A percentile compares a stretch with the other conserved stretches of the same genome.
These are phyloP conservation scores for Cornus kousa DNA, from an alignment of 148 eudicot species.

Conservation along the genomic window DNA sequence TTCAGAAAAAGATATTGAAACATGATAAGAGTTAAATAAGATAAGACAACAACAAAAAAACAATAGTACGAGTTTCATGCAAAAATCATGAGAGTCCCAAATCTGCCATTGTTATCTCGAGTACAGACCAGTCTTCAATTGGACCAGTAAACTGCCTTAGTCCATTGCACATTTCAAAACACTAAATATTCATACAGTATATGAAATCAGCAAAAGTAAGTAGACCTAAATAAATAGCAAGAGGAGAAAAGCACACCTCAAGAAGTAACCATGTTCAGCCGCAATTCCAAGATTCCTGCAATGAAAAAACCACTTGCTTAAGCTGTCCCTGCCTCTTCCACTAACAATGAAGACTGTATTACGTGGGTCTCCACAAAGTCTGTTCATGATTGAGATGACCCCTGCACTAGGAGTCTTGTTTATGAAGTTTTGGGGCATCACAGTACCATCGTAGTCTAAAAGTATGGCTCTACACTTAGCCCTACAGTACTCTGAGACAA, in stretches of 20 bases:
- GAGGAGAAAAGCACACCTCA: slow-evolving; percentile 26
- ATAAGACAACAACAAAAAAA: background rate
- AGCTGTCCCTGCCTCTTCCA: slow-evolving; percentile 43
- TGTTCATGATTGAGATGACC: slow-evolving; percentile 38
- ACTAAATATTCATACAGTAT: background rate
- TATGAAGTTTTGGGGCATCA: slow-evolving; percentile 41
- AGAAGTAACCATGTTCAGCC: slow-evolving; percentile 45
- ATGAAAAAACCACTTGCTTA: slow-evolving; percentile 35
- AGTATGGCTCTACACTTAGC: slow-evolving; percentile 41
- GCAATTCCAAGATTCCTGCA: slow-evolving; percentile 44
- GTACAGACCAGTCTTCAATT: background rate
- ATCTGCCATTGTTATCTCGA: background rate
- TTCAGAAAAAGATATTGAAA: background rate
- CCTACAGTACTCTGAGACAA: slow-evolving; percentile 36
- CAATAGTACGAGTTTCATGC: background rate
- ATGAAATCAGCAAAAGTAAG: too few relatives aligned
- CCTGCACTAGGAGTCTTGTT: slow-evolving; percentile 36
- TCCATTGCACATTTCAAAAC: background rate
- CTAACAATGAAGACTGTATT: slow-evolving; percentile 43
- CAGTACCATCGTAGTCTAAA: slow-evolving; percentile 46
- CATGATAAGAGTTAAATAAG: background rate
- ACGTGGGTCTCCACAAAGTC: slow-evolving; percentile 29
- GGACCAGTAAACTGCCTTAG: too few relatives aligned
- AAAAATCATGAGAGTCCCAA: background rate
- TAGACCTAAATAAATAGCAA: too few relatives aligned